Conservation (phyloP, 257 asterid species). For the Henckelia pumila region DNA sequence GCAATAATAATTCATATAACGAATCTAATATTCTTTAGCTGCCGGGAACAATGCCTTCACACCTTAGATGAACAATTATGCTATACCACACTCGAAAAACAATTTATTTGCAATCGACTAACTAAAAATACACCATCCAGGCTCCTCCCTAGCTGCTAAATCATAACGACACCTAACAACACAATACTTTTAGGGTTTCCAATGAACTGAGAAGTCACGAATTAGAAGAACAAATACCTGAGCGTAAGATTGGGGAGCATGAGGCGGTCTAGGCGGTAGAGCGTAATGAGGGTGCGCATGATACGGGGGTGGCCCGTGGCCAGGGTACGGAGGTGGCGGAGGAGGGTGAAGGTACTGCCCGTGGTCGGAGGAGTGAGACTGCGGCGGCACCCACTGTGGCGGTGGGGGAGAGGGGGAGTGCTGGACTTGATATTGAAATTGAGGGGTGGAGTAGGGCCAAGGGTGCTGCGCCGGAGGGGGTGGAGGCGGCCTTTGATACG, state of each 20-base stretch:
- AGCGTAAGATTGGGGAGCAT: conserved; percentile 48
- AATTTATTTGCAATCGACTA: neutral
- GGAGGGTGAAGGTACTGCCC: conserved; percentile 17
- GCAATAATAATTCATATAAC: neutral
- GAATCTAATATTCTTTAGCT: neutral
- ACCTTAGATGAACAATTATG: conserved; percentile 16
- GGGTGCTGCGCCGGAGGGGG: neutral
- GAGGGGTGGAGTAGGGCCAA: neutral
- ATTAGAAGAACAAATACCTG: conserved; percentile 33
- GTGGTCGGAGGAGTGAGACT: neutral
- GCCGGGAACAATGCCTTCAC: conserved; percentile 13
- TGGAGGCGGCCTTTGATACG: conserved; percentile 1
- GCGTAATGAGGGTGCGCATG: conserved; percentile 48
- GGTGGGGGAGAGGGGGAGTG: neutral
- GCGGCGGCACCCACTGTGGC: neutral
- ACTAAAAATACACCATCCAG: conserved; percentile 17
- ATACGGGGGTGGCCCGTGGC: conserved; percentile 51
- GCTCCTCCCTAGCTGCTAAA: conserved; percentile 13
- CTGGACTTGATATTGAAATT: neutral
- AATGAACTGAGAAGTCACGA: neutral
- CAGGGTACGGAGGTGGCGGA: conserved; percentile 45
- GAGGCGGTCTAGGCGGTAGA: conserved; percentile 53
- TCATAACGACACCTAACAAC: neutral
- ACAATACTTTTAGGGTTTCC: neutral
- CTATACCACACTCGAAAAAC: conserved; percentile 9